Percentiles rank a stretch among this genome's conserved stretches.
phyloP scores from a whole-genome alignment of 1,139 yeast species.

The Hyphopichia khmerensis region DNA sequence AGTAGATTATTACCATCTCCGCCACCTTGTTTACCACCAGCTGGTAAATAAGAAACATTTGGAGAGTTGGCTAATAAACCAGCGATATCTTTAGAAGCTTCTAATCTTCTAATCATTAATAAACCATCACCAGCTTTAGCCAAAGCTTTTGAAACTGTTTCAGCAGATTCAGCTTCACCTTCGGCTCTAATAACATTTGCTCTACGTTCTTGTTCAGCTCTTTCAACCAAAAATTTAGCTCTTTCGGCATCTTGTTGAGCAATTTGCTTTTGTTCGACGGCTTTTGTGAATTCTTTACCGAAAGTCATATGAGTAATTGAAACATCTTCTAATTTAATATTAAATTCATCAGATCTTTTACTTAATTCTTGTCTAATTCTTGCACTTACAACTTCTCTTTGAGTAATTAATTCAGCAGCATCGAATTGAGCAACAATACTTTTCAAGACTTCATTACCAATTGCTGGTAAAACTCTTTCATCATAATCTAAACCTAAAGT shows the following conservation, averaged over 20 bases:
- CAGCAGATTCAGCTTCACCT: constrained; percentile 99
- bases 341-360: constrained; percentile 82
- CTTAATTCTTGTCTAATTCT: constrained; percentile 86
- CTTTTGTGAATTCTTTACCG: constrained; percentile 95
- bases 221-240: constrained; percentile 90
- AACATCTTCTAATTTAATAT: constrained; percentile 92
- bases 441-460: constrained; percentile 94
- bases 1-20: constrained; percentile 37
- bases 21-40: constrained; percentile 14
- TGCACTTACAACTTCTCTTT: constrained; percentile 91
- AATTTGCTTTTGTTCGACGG: constrained; percentile 98
- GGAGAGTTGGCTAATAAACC: constrained; percentile 77
- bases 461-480: constrained; percentile 94
- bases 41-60: constrained; percentile 89
- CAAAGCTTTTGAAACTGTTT: constrained; percentile 88
- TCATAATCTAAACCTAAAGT: constrained; percentile 92
- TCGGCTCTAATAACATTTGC: constrained; percentile 96
- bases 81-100: constrained; percentile 96
- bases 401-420: constrained; percentile 96
- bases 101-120: constrained; percentile 89
- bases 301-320: constrained; percentile 98
- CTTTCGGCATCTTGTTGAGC: constrained; percentile 99
- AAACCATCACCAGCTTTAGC: constrained; percentile 96
- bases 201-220: constrained; percentile 96
- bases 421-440: constrained; percentile 97